A percentile compares a stretch with the other conserved stretches of the same genome.
Conservation (phyloP, 768 basidiomycete genomes). For the Lentinula sp. region DNA sequence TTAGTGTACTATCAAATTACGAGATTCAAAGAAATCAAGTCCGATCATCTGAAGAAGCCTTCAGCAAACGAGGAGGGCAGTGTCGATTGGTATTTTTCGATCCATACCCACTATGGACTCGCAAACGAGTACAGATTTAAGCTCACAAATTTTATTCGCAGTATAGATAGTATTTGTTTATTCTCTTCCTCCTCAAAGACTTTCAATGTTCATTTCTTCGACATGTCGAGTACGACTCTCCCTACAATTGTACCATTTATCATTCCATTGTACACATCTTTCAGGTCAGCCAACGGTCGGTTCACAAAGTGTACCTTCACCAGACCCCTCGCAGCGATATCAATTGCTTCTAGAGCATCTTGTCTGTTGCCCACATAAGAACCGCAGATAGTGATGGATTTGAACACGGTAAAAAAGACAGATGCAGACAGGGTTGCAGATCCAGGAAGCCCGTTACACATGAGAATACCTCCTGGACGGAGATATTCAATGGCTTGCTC, state of each 20-base stretch:
- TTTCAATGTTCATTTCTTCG: neutral
- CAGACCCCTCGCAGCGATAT: conserved; percentile 64
- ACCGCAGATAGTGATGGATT: conserved; percentile 52
- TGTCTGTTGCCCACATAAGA: conserved; percentile 69
- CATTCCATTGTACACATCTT: conserved; percentile 36
- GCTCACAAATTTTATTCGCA: neutral
- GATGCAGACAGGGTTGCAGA: conserved; percentile 51
- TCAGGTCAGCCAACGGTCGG: conserved; percentile 45
- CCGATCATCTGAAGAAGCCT: too few relatives aligned
- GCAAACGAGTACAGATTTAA: neutral
- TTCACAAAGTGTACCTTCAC: conserved; percentile 54
- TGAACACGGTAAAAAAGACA: conserved; percentile 69
- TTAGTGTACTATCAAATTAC: neutral
- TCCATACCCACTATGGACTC: too few relatives aligned
- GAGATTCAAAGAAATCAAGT: neutral
- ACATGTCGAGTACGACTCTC: conserved; percentile 39
- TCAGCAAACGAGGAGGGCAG: too few relatives aligned
- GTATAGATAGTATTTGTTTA: neutral
- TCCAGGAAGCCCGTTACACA: conserved; percentile 75
- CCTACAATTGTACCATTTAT: conserved; percentile 41
- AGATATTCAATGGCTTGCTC: conserved; percentile 70
- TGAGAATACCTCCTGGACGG: conserved; percentile 62
- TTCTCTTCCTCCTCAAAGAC: neutral
- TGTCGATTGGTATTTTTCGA: too few relatives aligned
- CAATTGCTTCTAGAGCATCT: conserved; percentile 76